These are phyloP conservation scores for Dalbergia cochinchinensis DNA, from an alignment of 306 rosid species.

Conservation along the genomic window DNA sequence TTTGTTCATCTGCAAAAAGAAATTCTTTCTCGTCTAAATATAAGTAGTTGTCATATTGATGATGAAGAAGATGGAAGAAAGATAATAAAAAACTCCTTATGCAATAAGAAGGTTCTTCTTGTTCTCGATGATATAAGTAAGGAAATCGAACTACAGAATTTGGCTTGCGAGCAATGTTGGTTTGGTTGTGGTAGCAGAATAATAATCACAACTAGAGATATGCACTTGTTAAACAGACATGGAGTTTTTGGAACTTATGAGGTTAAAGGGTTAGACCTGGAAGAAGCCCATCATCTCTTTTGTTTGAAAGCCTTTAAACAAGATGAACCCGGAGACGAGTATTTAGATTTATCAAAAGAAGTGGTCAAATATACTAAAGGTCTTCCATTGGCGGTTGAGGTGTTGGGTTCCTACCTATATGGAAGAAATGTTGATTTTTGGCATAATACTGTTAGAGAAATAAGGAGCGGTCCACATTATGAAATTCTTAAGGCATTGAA, in stretches of 20 bases:
- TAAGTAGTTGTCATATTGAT: background rate
- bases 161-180: background rate
- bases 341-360: background rate
- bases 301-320: background rate
- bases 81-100: background rate
- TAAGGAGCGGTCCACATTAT: background rate
- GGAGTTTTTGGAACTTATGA: background rate
- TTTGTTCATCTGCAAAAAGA: slow-evolving; percentile 30
- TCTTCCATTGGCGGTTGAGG: slow-evolving; percentile 29
- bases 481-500: background rate
- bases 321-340: background rate
- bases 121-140: slow-evolving; percentile 15
- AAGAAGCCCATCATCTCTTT: slow-evolving; percentile 6
- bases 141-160: background rate
- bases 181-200: slow-evolving; percentile 27
- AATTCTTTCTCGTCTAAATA: background rate
- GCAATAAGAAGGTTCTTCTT: background rate
- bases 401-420: background rate
- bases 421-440: background rate
- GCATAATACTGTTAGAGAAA: background rate
- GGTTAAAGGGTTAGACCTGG: background rate
- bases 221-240: background rate
- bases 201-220: slow-evolving; percentile 32
- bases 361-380: background rate
- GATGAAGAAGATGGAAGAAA: background rate